Evolutionary conservation across 805 yeast genomes (phyloP), one percentile per base, ranked within the genome.

Genomic region (Kregervanrija delftensis): DNA sequence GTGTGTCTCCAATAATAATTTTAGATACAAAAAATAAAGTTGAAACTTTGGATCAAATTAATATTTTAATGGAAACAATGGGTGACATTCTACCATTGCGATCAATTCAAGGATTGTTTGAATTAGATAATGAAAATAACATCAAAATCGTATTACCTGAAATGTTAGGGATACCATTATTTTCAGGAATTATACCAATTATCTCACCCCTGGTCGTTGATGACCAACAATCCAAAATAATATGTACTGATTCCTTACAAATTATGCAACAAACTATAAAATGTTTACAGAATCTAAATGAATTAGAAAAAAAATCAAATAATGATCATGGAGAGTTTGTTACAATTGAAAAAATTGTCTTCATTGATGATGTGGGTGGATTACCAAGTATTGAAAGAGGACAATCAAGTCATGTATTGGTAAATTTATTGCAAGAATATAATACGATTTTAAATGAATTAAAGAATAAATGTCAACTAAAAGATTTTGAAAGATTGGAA

Each of bases 331-430:
- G 37, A 3, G 65, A 66, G 40, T 50, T 71, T 28, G 59, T 71
- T n/a, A 69, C 81, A 0, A 74, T 93, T 37, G 99, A 93, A 50
- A 93, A 93, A 53, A 65, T 91, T 30, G 76, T 91, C 8, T 79
- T 82, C 49, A 68, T 93, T 30, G 97, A 89, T 55, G 77, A 81
- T 1, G 60, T 74, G 14, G 99, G 99, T 1, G 99, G 99, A 0
- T 83, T 88, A 6, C 98, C 98, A 0, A 84, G 95, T 0, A 68
- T 80, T 17, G 96, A 88, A 58, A 72, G 98, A 47, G 76, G 79
- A 46, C 79, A 81, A 45, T 79, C 89, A 3, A 76, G 95, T 13
- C 99, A 93, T 62, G 95, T 93, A 1, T 83, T 84, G 48, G 81
- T 91, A 46, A 91, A 93, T 57, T 64, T 91, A 34, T 74, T 79